phyloP scores from a whole-genome alignment of 306 rosid species.

The Rubus idaeus region DNA sequence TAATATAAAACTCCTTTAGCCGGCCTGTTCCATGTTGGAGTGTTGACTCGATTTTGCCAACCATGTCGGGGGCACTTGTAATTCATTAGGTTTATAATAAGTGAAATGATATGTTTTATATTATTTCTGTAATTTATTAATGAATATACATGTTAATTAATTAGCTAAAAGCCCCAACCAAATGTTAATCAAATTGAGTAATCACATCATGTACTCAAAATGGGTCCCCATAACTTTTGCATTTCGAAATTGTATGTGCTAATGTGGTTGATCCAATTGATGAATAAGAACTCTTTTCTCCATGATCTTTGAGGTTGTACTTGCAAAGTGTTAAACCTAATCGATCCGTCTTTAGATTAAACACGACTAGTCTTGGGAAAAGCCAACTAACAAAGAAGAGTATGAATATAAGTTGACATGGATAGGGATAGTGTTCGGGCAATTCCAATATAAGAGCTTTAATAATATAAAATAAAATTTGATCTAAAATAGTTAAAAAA shows the following conservation, averaged over 20 bases:
- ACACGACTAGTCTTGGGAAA: too few species aligned
- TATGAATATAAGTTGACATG: too few species aligned
- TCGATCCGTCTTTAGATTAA: neutral
- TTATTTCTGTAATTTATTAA: neutral
- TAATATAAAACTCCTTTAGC: neutral
- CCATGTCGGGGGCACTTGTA: slow-evolving; percentile 16
- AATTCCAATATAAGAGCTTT: too few species aligned
- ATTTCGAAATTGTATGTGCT: too few species aligned
- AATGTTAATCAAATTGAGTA: neutral
- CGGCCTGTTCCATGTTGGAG: neutral
- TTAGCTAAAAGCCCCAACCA: neutral
- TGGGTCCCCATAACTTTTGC: neutral
- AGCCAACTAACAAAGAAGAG: too few species aligned
- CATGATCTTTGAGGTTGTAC: neutral
- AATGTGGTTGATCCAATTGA: neutral
- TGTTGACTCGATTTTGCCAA: slow-evolving; percentile 30
- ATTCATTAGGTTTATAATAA: neutral
- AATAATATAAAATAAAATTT: too few species aligned
- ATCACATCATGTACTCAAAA: neutral
- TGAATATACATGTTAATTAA: neutral
- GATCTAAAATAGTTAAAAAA: too few species aligned
- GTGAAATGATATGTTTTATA: neutral
- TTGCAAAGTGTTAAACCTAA: neutral
- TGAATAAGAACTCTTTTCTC: neutral
- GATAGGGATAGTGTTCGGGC: too few species aligned